These are phyloP conservation scores for Dryas drummondii DNA, from an alignment of 306 rosid species.

Conservation along the genomic window DNA sequence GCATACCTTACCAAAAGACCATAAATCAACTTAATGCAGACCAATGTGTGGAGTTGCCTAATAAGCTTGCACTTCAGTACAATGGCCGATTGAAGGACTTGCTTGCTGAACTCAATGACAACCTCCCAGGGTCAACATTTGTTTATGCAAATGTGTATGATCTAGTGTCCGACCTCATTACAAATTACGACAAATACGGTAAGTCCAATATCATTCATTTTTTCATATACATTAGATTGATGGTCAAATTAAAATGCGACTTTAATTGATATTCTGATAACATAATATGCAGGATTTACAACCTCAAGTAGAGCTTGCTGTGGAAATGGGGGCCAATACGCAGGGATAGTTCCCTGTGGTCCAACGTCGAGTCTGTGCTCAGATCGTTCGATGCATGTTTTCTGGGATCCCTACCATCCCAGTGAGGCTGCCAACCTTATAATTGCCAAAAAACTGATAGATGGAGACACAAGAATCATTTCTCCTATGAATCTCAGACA, in stretches of 20 bases:
- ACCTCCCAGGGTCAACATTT: conserved; percentile 73
- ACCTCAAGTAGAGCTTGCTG: conserved; percentile 86
- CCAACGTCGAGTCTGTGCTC: conserved; percentile 73
- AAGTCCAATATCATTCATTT: background rate
- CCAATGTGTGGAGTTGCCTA: conserved; percentile 83
- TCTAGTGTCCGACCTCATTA: conserved; percentile 60
- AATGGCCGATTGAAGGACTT: conserved; percentile 74
- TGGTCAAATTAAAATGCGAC: too few relatives aligned
- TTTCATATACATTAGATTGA: too few relatives aligned
- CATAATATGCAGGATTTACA: conserved; percentile 50
- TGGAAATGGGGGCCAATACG: conserved; percentile 89
- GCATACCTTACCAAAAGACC: conserved; percentile 89
- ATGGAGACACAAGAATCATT: conserved; percentile 66
- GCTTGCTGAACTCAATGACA: conserved; percentile 58
- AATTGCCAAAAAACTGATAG: conserved; percentile 68
- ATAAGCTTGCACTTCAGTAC: conserved; percentile 72
- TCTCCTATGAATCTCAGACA: conserved; percentile 82
- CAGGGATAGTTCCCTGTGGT: conserved; percentile 95
- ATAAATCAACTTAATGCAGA: conserved; percentile 68
- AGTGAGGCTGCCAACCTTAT: conserved; percentile 87
- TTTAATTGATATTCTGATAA: too few relatives aligned
- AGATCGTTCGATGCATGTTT: conserved; percentile 69
- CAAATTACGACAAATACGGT: conserved; percentile 67
- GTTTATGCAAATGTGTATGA: conserved; percentile 82
- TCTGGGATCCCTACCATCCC: conserved; percentile 98